Conservation (phyloP, 2,329 filamentous ascomycete genomes). For the Penicillium sp. region DNA sequence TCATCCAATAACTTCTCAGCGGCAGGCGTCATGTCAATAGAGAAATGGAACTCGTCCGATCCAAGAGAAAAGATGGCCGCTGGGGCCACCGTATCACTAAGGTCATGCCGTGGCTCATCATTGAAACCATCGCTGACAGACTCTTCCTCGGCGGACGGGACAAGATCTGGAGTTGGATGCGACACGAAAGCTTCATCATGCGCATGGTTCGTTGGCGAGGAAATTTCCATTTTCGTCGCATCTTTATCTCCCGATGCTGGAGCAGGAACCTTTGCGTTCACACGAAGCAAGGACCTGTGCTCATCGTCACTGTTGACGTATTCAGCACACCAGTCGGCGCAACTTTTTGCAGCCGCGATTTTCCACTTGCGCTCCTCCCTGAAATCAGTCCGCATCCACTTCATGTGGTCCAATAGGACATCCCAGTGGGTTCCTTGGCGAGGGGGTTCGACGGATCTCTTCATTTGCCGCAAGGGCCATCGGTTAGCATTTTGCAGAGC, state of each 20-base stretch:
- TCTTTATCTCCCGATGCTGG: constrained; percentile 23
- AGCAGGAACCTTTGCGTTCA: constrained; percentile 45
- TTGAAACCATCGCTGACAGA: constrained; percentile 45
- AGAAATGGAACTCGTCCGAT: constrained; percentile 74
- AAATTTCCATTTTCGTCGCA: constrained; percentile 26
- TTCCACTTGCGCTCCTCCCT: constrained; percentile 94
- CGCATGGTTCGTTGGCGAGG: constrained; percentile 32
- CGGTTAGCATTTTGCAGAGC: constrained; percentile 84
- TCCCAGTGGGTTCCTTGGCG: constrained; percentile 78
- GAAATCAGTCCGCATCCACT: constrained; percentile 98
- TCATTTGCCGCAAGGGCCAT: constrained; percentile 86
- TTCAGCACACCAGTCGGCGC: constrained; percentile 77
- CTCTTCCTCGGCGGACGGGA: constrained; percentile 59
- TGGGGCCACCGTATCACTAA: constrained; percentile 51
- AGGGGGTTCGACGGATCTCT: constrained; percentile 73
- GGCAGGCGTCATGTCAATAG: constrained; percentile 65
- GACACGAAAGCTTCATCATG: constrained; percentile 31
- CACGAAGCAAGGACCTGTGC: constrained; percentile 61
- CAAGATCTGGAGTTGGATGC: constrained; percentile 61
- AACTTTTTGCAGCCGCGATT: constrained; percentile 67
- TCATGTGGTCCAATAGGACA: constrained; percentile 80
- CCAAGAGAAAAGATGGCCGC: constrained; percentile 78
- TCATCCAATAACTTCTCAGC: constrained; percentile 73
- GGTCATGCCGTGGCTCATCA: constrained; percentile 42
- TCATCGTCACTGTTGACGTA: constrained; percentile 64